phyloP scores from a whole-genome alignment of 768 basidiomycete genomes.

The Inosperma sp. region DNA sequence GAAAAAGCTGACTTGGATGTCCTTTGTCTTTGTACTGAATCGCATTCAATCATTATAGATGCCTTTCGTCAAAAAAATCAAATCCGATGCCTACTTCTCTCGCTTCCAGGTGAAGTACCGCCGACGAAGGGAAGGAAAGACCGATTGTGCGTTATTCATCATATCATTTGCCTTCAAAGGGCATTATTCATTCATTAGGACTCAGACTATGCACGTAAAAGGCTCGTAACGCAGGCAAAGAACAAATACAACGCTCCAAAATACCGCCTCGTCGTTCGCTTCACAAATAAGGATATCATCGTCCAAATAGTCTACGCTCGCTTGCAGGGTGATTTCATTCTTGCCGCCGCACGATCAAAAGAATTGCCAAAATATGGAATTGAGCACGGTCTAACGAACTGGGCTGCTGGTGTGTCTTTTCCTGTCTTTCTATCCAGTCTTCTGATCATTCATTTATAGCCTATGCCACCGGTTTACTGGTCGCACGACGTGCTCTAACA shows the following conservation, averaged over 20 bases:
- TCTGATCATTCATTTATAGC: conserved; percentile 40
- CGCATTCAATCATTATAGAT: conserved; percentile 38
- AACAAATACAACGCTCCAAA: conserved; percentile 99
- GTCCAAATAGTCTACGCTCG: conserved; percentile 96
- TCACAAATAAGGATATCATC: conserved; percentile 97
- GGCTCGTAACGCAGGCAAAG: conserved; percentile 96
- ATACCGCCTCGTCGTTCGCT: conserved; percentile 97
- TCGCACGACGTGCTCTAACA: conserved; percentile 88
- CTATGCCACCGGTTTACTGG: conserved; percentile 95
- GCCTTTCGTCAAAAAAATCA: conserved; percentile 98
- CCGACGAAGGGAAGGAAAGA: conserved; percentile 96
- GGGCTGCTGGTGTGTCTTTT: conserved; percentile 77
- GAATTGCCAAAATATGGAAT: conserved; percentile 97
- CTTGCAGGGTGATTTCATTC: conserved; percentile 92
- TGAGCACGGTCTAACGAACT: conserved; percentile 97
- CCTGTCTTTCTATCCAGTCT: conserved; percentile 1
- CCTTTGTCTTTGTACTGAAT: conserved; percentile 10
- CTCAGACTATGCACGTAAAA: conserved; percentile 94
- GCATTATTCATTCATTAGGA: conserved; percentile 10
- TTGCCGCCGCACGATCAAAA: conserved; percentile 80
- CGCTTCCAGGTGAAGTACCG: conserved; percentile 99
- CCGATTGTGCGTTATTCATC: conserved; percentile 69
- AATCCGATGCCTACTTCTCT: conserved; percentile 96
- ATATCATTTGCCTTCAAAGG: conserved; percentile 3
- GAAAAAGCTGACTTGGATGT: conserved; percentile 29